Conservation (phyloP, 1,284 basidiomycete species). For the Moesziomyces antarcticus region DNA sequence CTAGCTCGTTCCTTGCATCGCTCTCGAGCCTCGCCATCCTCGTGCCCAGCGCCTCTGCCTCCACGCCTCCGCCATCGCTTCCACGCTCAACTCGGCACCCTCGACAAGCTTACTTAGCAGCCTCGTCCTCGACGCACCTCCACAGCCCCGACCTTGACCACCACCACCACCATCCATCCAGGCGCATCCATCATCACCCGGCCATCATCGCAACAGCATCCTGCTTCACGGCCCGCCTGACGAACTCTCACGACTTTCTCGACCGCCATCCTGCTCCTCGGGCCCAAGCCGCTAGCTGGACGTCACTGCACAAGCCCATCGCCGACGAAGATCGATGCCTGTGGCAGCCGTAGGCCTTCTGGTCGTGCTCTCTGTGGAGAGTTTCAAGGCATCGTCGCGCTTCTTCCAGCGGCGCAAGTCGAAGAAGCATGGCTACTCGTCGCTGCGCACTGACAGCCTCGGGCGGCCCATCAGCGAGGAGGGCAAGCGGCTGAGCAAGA, state of each 20-base stretch:
- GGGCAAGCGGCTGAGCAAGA: conserved; percentile 39
- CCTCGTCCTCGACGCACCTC: no score
- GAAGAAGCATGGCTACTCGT: conserved; percentile 46
- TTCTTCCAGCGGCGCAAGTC: conserved; percentile 39
- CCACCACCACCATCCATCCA: background rate
- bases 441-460: conserved; percentile 37
- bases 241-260: no score
- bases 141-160: no score
- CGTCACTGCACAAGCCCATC: background rate
- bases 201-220: background rate
- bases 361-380: conserved; percentile 43
- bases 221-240: no score
- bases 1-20: conserved; percentile 4
- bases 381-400: conserved; percentile 45
- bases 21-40: conserved; percentile 9
- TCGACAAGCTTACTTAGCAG: background rate
- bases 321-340: conserved; percentile 15
- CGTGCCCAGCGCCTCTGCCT: background rate
- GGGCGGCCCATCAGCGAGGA: conserved; percentile 42
- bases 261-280: background rate
- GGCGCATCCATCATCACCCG: background rate
- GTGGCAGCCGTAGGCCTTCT: conserved; percentile 35
- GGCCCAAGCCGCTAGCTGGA: background rate
- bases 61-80: background rate
- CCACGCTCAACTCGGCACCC: background rate